Base-by-base conservation (phyloP, 2,329 filamentous ascomycete genomes). In the Bipolaris gigantea region DNA sequence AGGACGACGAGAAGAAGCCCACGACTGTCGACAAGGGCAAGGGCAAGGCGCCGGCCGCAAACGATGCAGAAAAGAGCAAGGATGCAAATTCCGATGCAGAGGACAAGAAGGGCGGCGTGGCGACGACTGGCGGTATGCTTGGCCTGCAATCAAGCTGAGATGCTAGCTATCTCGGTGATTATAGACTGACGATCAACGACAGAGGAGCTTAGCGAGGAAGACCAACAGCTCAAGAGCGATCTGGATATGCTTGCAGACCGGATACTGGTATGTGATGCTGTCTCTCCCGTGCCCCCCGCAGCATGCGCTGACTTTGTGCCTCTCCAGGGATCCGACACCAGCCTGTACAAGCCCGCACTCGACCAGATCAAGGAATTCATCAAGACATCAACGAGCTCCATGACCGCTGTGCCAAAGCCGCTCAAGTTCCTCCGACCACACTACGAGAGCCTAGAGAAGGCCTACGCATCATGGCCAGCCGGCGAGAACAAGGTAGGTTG, bases 301-400 rank as follows among this genome's bases (percentile, higher is more conserved):
- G 52, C 54, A 55, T 55, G 61, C 56, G 60, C 70, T 72, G 59
- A 74, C 60, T 56, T 41, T 27, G 41, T 40, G 56, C 42, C 34
- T 38, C 34, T 38, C 42, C 70, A 96, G 90, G 94, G 97, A 80
- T 83, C 88, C 63, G 89, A 97, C 78, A 83, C 84, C 63, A 87
- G 86, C 55, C 88, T 97, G 65, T 97, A 97, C 81, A 93, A 92
- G 75, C 85, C 92, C 55, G 89, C 94, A 50, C 82, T 99, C 64
- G 92, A 97, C 77, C 89, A 92, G 64, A 97, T 99, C 86, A 97
- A 97, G 81, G 91, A 88, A 70, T 95, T 91, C 73, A 99, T 99
- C 82, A 97, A 97, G 82, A 99, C 94, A 51, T 96, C 94, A 56
- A 99, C 94, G 63, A 97, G 92, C 55, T 99, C 95, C 41, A 99